Conservation (phyloP, 1,139 yeast species). For the Citeromyces hawaiiensis region DNA sequence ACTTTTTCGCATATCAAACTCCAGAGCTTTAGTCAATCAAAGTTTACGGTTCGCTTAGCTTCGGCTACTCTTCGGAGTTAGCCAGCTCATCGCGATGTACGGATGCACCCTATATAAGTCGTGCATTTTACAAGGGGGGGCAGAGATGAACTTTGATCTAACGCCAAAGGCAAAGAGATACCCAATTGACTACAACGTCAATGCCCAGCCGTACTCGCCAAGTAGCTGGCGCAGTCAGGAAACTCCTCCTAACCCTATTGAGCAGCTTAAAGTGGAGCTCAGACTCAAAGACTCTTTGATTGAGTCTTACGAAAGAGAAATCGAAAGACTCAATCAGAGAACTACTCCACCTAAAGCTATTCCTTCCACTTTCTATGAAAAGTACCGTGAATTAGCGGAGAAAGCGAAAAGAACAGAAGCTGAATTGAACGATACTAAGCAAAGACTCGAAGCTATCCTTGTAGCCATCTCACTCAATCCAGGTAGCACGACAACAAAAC, state of each 20-base stretch:
- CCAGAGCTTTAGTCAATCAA: no score
- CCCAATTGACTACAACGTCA: background rate
- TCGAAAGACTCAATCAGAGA: conserved; percentile 15
- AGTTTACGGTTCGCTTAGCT: no score
- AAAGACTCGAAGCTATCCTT: conserved; percentile 49
- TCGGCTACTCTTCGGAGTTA: no score
- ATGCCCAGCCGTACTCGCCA: background rate
- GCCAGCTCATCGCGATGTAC: background rate
- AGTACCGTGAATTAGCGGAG: conserved; percentile 34
- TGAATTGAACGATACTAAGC: conserved; percentile 48
- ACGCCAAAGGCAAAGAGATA: background rate
- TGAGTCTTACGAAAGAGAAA: conserved; percentile 21
- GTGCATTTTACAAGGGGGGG: background rate
- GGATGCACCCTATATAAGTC: background rate
- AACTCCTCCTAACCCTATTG: conserved; percentile 2
- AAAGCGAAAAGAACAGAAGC: conserved; percentile 35
- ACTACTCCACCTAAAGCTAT: conserved; percentile 7
- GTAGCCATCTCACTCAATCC: conserved; percentile 38
- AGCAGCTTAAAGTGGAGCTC: conserved; percentile 14
- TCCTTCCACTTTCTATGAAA: conserved; percentile 28
- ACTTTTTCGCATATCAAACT: no score
- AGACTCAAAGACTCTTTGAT: conserved; percentile 24
- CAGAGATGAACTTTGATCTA: background rate
- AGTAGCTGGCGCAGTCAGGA: background rate
- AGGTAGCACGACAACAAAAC: conserved; percentile 23